Base-by-base conservation (phyloP, 2,329 filamentous ascomycete genomes). In the Aspergillus fijiensis region DNA sequence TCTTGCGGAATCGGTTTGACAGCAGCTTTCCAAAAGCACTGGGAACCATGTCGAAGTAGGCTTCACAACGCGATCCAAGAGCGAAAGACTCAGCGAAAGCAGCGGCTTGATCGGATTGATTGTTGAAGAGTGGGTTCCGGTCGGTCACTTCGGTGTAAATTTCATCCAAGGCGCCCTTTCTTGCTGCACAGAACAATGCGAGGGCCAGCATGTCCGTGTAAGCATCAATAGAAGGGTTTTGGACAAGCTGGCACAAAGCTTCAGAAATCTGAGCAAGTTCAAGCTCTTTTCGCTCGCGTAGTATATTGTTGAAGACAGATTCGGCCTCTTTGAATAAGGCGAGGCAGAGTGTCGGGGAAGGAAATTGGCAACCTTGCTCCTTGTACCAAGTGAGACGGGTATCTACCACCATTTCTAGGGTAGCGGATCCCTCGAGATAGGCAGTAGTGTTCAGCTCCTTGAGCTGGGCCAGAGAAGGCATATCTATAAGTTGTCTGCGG, bases 81-180 rank as follows among this genome's bases (percentile, higher is more conserved):
- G 85, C 85, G 72, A 86, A 88, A 0, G 86, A 81, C 68, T 88
- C 86, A 0, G 85, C 82, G 65, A 88, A 88, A 6, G 84, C 84
- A 33, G 85, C 85, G 14, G 85, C 85, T 69, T 88, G 86, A 59
- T 88, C 86, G 1, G 84, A 77, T 58, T 86, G 85, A 21, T 82
- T 79, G 57, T 86, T 84, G 70, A 86, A 86, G 10, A 87, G 74
- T 0, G 85, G 85, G 65, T 86, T 87, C 7, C 85, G 78, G 66
- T 88, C 85, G 0, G 83, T 85, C 1, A 86, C 83, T 69, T 88
- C 85, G 12, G 85, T 76, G 66, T 87, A 88, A 0, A 88, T 83
- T 60, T 88, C 85, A 60, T 87, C 84, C 49, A 87, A 82, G 0
- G 82, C 85, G 5, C 79, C 76, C 65, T 82, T 84, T 25, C 84